These are phyloP conservation scores for Phytophthora lateralis DNA, from an alignment of 352 stramenopile genomes.

Conservation along the genomic window DNA sequence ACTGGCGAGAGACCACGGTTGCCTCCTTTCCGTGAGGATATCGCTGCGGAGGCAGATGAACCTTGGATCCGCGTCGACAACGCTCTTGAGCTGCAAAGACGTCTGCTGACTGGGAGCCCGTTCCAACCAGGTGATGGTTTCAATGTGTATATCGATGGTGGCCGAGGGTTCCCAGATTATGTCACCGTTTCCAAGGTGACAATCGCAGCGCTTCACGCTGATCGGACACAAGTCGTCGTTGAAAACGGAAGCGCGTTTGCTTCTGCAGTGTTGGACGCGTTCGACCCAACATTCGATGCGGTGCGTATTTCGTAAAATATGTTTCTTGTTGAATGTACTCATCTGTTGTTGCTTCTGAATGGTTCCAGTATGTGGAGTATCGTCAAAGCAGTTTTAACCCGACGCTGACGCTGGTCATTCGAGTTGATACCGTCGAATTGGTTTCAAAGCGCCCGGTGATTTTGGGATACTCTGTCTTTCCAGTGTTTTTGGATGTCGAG, in stretches of 20 bases:
- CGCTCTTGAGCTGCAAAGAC: slow-evolving; percentile 28
- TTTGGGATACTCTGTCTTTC: slow-evolving; percentile 74
- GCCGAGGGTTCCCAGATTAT: slow-evolving; percentile 75
- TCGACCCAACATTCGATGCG: slow-evolving; percentile 55
- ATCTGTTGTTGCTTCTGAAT: slow-evolving; percentile 4
- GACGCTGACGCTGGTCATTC: slow-evolving; percentile 82
- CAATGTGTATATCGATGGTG: slow-evolving; percentile 81
- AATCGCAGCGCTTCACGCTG: slow-evolving; percentile 57
- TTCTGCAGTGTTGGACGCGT: slow-evolving; percentile 28
- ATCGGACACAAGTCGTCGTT: slow-evolving; percentile 44
- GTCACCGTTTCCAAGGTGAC: slow-evolving; percentile 76
- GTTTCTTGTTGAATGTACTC: neutral
- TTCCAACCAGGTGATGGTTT: slow-evolving; percentile 79
- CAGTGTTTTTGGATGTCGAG: slow-evolving; percentile 78
- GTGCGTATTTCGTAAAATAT: slow-evolving; percentile 36
- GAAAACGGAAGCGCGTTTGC: slow-evolving; percentile 40
- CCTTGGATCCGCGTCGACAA: slow-evolving; percentile 56
- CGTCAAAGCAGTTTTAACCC: slow-evolving; percentile 78
- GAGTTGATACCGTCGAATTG: slow-evolving; percentile 82
- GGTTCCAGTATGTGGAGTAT: slow-evolving; percentile 68
- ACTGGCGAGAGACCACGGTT: slow-evolving; percentile 31
- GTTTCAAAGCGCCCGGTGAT: slow-evolving; percentile 57
- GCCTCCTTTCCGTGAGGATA: slow-evolving; percentile 29
- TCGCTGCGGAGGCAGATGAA: slow-evolving; percentile 19
- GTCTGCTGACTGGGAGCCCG: slow-evolving; percentile 21